These are phyloP conservation scores for Phaeotremella skinneri DNA, from an alignment of 768 basidiomycete species.

Conservation along the genomic window DNA sequence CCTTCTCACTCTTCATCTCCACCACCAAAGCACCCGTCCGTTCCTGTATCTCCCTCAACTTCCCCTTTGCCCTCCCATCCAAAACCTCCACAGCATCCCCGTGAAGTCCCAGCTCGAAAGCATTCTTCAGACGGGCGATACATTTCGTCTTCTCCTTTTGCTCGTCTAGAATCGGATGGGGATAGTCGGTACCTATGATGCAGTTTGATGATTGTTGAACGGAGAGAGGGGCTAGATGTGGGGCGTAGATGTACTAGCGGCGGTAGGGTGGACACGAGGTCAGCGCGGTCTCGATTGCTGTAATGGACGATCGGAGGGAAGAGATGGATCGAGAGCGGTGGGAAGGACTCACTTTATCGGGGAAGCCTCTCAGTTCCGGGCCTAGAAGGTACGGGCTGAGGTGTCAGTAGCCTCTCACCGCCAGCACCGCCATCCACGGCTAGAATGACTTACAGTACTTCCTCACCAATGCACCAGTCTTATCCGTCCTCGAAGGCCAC, in stretches of 20 bases:
- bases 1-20: conserved; percentile 13
- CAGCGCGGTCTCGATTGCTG: not conserved
- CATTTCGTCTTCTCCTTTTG: conserved; percentile 45
- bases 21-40: conserved; percentile 23
- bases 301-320: not conserved
- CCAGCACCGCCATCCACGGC: not conserved
- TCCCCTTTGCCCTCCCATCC: conserved; percentile 43
- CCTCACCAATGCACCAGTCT: conserved; percentile 48
- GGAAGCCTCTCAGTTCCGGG: conserved; percentile 52
- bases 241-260: conserved; percentile 52
- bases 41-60: conserved; percentile 35
- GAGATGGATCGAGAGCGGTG: not conserved
- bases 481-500: conserved; percentile 51
- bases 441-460: conserved; percentile 44
- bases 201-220: conserved; percentile 50
- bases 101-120: conserved; percentile 46
- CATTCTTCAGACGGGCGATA: conserved; percentile 49
- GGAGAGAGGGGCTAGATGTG: conserved; percentile 47
- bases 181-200: conserved; percentile 53
- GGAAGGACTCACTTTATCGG: conserved; percentile 49
- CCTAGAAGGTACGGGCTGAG: conserved; percentile 11
- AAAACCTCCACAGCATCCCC: conserved; percentile 48
- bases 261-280: not conserved
- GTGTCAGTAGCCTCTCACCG: not conserved
- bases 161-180: conserved; percentile 51